These are phyloP conservation scores for Rubia tinctorum DNA, from an alignment of 305 asterid genomes.

Conservation along the genomic window DNA sequence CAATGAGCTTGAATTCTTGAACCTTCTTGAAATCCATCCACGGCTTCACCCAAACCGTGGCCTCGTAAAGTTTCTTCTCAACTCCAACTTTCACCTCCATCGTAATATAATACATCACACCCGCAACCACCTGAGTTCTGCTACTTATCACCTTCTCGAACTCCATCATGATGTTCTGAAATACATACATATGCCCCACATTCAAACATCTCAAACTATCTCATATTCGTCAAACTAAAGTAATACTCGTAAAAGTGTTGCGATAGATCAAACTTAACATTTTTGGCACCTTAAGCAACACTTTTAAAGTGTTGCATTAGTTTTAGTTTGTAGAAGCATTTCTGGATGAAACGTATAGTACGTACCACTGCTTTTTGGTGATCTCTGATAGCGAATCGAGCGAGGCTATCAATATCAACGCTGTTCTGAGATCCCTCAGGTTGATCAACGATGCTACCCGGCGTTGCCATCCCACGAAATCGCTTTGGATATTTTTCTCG, in stretches of 20 bases:
- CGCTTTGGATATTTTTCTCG: background rate
- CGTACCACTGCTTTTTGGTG: slow-evolving; percentile 77
- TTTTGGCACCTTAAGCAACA: too few relatives aligned
- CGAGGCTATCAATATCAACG: slow-evolving; percentile 59
- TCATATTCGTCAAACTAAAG: background rate
- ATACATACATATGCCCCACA: background rate
- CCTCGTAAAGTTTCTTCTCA: slow-evolving; percentile 47
- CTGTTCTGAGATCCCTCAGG: slow-evolving; percentile 56
- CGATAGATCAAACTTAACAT: too few relatives aligned
- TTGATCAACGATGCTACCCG: slow-evolving; percentile 46
- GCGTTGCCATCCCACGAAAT: slow-evolving; percentile 32
- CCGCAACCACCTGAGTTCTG: slow-evolving; percentile 57
- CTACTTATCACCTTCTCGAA: slow-evolving; percentile 44
- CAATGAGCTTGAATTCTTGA: slow-evolving; percentile 29
- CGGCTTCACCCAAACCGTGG: slow-evolving; percentile 36
- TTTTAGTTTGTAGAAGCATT: too few relatives aligned
- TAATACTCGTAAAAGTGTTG: too few relatives aligned
- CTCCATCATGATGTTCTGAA: slow-evolving; percentile 46
- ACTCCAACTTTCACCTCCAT: slow-evolving; percentile 53
- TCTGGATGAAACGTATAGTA: too few relatives aligned
- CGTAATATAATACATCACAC: slow-evolving; percentile 47
- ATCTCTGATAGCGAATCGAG: slow-evolving; percentile 71
- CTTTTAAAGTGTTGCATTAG: too few relatives aligned
- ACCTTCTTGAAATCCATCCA: slow-evolving; percentile 38
- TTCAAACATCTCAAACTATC: background rate